phyloP scores from a whole-genome alignment of 257 asterid genomes.

The Ballota nigra region DNA sequence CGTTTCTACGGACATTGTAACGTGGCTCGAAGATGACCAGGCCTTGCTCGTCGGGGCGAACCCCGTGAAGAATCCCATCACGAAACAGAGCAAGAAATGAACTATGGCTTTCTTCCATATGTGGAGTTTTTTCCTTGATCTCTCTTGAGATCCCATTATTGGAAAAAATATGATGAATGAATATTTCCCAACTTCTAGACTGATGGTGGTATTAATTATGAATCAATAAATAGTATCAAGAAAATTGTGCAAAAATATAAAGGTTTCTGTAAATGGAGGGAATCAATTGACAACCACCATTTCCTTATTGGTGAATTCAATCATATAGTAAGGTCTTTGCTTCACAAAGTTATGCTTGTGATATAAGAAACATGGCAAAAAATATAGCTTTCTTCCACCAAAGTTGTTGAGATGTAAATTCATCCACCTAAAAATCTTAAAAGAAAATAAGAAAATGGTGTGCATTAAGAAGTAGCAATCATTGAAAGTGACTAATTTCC shows the following conservation, averaged over 20 bases:
- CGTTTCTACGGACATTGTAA: constrained; percentile 19
- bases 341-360: constrained; percentile 45
- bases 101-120: constrained; percentile 72
- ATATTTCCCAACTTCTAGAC: background rate
- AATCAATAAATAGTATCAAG: constrained; percentile 2
- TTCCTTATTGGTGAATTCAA: constrained; percentile 31
- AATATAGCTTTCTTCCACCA: constrained; percentile 36
- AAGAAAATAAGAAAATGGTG: background rate
- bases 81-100: constrained; percentile 76
- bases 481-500: constrained; percentile 19
- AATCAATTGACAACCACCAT: constrained; percentile 23
- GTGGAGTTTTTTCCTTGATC: constrained; percentile 72
- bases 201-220: background rate
- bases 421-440: constrained; percentile 46
- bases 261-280: constrained; percentile 29
- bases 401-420: constrained; percentile 70
- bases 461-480: constrained; percentile 14
- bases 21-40: constrained; percentile 33
- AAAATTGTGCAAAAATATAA: background rate
- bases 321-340: constrained; percentile 32
- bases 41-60: constrained; percentile 63
- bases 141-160: constrained; percentile 64
- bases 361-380: constrained; percentile 40
- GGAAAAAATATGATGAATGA: background rate
- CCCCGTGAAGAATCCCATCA: constrained; percentile 88